Evolutionary conservation across 768 basidiomycete genomes (phyloP).

Genomic region (Lactarius hatsudake): DNA sequence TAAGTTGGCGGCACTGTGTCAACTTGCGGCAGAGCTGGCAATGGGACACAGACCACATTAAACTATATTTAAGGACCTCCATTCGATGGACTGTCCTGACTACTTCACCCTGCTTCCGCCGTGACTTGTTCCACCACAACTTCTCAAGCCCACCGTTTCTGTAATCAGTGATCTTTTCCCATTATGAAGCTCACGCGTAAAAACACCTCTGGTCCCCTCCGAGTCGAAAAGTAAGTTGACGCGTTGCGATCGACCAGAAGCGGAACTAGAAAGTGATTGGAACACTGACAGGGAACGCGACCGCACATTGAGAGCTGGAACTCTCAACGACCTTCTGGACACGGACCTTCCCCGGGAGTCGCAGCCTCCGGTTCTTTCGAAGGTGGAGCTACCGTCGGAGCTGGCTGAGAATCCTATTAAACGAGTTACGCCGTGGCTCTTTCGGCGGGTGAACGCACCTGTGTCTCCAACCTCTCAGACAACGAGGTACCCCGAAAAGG

Average conservation of each 20-base stretch:
- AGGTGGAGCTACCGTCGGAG: not conserved
- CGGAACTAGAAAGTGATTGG: not conserved
- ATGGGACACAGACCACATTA: not conserved
- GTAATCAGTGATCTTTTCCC: not conserved
- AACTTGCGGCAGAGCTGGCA: not conserved
- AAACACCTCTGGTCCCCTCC: not conserved
- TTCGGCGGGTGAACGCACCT: slow-evolving; percentile 13
- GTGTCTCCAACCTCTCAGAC: not conserved
- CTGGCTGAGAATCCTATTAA: not conserved
- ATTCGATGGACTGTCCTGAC: not conserved
- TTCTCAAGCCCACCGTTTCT: not conserved
- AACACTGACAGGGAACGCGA: not conserved
- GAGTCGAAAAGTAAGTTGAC: slow-evolving; percentile 9
- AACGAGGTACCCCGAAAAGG: not conserved
- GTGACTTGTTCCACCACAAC: not conserved
- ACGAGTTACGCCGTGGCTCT: slow-evolving; percentile 22
- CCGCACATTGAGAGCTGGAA: slow-evolving; percentile 15
- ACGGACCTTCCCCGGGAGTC: not conserved
- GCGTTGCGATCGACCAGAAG: not conserved
- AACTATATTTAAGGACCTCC: slow-evolving; percentile 4
- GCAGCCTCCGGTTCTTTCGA: slow-evolving; percentile 15
- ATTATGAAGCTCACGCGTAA: slow-evolving; percentile 3
- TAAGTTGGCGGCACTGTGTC: slow-evolving; percentile 6
- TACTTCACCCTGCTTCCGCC: not conserved
- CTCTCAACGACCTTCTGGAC: slow-evolving; percentile 5